Conservation (phyloP, 306 rosid genomes). For the Notholithocarpus densiflorus region DNA sequence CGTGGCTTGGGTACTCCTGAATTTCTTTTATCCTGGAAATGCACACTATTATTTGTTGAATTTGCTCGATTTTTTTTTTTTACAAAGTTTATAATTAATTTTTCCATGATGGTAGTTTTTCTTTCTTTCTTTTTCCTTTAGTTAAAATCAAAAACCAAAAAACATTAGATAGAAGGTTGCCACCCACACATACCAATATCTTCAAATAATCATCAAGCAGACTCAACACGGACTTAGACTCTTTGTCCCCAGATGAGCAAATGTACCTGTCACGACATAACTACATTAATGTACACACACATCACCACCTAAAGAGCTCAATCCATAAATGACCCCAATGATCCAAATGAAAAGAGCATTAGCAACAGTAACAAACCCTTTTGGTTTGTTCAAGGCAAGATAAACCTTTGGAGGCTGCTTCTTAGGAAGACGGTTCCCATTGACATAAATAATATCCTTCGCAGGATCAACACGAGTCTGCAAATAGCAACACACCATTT, state of each 20-base stretch:
- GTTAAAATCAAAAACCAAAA: background rate
- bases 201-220: constrained; percentile 70
- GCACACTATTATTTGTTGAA: background rate
- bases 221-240: constrained; percentile 62
- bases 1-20: constrained; percentile 71
- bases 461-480: constrained; percentile 87
- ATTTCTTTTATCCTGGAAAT: constrained; percentile 63
- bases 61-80: background rate
- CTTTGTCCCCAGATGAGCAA: constrained; percentile 79
- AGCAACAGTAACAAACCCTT: constrained; percentile 60
- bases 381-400: constrained; percentile 92
- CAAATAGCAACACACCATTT: constrained; percentile 12
- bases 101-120: background rate
- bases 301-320: background rate
- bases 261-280: constrained; percentile 57
- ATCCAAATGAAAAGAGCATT: background rate
- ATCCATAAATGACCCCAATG: constrained; percentile 16
- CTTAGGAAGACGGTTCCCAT: constrained; percentile 91
- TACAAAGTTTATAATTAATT: background rate
- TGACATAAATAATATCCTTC: constrained; percentile 81
- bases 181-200: constrained; percentile 63
- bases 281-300: constrained; percentile 4
- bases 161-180: background rate
- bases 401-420: constrained; percentile 83
- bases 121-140: background rate